Evolutionary conservation across 331 rosid species (phyloP), one percentile per base, ranked within the genome.

Genomic region (Stylosanthes scabra): DNA sequence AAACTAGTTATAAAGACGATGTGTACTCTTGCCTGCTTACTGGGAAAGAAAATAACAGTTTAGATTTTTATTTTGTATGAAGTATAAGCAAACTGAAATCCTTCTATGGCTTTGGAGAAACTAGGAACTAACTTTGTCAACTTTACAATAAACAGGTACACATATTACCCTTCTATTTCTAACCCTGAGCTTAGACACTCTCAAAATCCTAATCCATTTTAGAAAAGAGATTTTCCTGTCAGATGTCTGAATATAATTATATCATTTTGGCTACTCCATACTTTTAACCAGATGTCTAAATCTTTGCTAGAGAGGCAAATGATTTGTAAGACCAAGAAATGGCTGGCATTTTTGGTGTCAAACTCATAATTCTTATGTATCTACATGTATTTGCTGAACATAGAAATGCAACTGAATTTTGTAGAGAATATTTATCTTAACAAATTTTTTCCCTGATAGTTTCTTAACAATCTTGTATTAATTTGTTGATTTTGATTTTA

Each of bases 401-500:
- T 20, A 34, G 37, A 50, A 44, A 64, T 78, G 66, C 31, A 71
- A 29, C 45, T 50, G 11, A 34, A 68, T 13, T 6, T 29, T 41
- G 45, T 31, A 55, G 45, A 51, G 77, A 62, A 39, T 15, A 34
- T 65, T 39, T 71, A 40, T 68, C 46, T 55, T 14, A 34, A 66
- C 67, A n/a, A 28, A 29, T 78, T 39, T 51, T 20, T 20, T 20
- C 25, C 25, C 25, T n/a, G 1, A 20, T 20, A 20, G 25, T 71
- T 39, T 68, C 46, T 55, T 14, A 34, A 66, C 67, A n/a, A 28
- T 39, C 80, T 39, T 51, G 8, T 61, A 13, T 66, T 25, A 60
- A 68, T 45, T 61, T 74, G 55, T 75, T 7, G 6, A 49, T 63
- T n/a, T 25, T 69, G 71, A 47, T 77, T 73, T 69, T 73, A 62